A percentile compares a stretch with the other conserved stretches of the same genome.
Conservation (phyloP, 352 stramenopile genomes). For the Pythium biforme region DNA sequence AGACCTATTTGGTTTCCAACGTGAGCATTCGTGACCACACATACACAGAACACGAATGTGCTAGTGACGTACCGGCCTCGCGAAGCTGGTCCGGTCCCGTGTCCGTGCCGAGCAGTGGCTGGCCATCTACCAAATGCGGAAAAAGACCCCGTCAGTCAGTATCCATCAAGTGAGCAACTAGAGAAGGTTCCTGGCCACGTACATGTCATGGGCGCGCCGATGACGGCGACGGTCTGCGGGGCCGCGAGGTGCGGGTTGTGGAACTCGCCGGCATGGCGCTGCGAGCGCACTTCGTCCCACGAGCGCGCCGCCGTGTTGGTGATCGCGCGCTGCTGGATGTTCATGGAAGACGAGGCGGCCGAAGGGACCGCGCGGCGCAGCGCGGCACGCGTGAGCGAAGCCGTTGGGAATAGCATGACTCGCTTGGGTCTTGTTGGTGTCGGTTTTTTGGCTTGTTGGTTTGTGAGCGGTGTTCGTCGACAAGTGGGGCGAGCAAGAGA, state of each 20-base stretch:
- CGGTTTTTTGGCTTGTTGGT: neutral
- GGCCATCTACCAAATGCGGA: slow-evolving; percentile 47
- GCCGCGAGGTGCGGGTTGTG: slow-evolving; percentile 50
- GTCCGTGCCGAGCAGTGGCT: slow-evolving; percentile 80
- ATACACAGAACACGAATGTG: neutral
- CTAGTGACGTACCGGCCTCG: slow-evolving; percentile 39
- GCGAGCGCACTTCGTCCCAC: slow-evolving; percentile 66
- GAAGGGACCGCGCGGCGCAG: slow-evolving; percentile 1
- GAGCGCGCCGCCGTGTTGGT: slow-evolving; percentile 42
- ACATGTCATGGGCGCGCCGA: slow-evolving; percentile 89
- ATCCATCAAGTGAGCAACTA: neutral
- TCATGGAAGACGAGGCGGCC: slow-evolving; percentile 6
- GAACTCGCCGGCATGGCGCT: slow-evolving; percentile 41
- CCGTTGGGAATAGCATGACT: slow-evolving; percentile 8
- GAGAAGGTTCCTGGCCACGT: slow-evolving; percentile 5
- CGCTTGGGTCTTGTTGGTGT: neutral
- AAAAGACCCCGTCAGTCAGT: neutral
- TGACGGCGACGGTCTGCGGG: slow-evolving; percentile 75
- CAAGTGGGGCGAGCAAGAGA: neutral
- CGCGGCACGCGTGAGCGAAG: slow-evolving; percentile 3
- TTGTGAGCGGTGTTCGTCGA: slow-evolving; percentile 17
- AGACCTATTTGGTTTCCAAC: no score
- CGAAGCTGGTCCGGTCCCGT: slow-evolving; percentile 69
- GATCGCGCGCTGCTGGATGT: slow-evolving; percentile 45
- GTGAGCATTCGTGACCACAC: no score